These are phyloP conservation scores for Cydonia oblonga DNA, from an alignment of 331 rosid genomes.

Conservation along the genomic window DNA sequence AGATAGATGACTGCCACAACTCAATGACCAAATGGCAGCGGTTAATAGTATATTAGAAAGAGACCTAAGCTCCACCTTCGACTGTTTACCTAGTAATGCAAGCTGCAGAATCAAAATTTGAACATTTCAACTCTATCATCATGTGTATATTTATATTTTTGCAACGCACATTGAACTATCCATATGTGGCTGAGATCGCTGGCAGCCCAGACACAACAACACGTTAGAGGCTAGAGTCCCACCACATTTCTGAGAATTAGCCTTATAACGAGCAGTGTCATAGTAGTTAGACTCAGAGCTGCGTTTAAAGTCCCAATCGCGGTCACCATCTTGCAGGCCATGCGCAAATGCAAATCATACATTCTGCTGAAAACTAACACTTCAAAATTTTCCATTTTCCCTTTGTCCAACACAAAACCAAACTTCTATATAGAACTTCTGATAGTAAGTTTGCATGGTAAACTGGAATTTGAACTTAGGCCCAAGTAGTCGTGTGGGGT, in stretches of 20 bases:
- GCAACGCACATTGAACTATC: not conserved
- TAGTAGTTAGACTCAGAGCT: not conserved
- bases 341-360: not conserved
- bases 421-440: not conserved
- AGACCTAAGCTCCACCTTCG: not conserved
- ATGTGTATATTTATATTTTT: not conserved
- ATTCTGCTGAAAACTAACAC: not conserved
- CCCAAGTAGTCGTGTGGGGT: not conserved
- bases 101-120: not conserved
- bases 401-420: not conserved
- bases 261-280: not conserved
- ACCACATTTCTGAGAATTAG: not conserved
- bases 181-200: not conserved
- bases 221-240: not conserved
- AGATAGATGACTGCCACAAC: conserved; percentile 7
- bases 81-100: not conserved
- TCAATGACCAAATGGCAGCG: conserved; percentile 7
- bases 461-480: not conserved
- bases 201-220: not conserved
- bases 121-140: not conserved
- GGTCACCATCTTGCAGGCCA: not conserved
- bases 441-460: not conserved
- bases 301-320: not conserved
- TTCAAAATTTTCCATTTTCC: not conserved
- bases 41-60: not conserved